Base-by-base conservation (phyloP, 78 protist genomes). In the Dictyostelium purpureum region DNA sequence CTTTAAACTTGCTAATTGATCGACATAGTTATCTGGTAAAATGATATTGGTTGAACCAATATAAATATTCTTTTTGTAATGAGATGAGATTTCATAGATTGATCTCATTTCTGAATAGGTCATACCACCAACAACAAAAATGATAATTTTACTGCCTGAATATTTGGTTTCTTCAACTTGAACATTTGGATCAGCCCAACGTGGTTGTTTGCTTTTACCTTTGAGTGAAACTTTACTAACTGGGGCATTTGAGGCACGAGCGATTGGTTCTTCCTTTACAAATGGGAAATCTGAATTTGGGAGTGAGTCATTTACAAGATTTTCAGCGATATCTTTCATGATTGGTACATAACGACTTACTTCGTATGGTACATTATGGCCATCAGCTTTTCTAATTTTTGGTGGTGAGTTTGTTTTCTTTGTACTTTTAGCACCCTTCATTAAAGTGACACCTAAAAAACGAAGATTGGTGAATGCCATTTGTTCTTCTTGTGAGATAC, bases 71-170 rank as follows among this genome's bases (percentile, higher is more conserved):
- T 93, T 78, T 85, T 90, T 88, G n/a, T 75, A 76, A 75, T 89
- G 51, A 28, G 77, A 35, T 10, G 94, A 33, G 9, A 96, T 26
- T 42, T 96, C 97, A 75, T 93, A 89, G 61, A 87, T 94, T 14
- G 94, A 52, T 26, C 97, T 52, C 94, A 93, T 92, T 74, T 96
- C 97, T 0, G 94, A 87, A 76, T 65, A 81, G 1, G 95, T 71
- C 92, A 93, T 81, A 65, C 97, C 97, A 66, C 97, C 97, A 28
- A 80, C 65, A 0, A 95, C 73, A 24, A 90, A 95, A 37, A 95
- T 37, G 52, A 95, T 77, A 6, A 94, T 35, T 66, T 75, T 67
- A 21, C 51, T 31, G 7, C 95, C 95, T 31, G 75, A 37, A 52
- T 71, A 78, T 70, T 77, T 78, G 38, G 67, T 78, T 49, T 78